phyloP scores from a whole-genome alignment of 2,329 filamentous ascomycete genomes.

The Periconia sp. region DNA sequence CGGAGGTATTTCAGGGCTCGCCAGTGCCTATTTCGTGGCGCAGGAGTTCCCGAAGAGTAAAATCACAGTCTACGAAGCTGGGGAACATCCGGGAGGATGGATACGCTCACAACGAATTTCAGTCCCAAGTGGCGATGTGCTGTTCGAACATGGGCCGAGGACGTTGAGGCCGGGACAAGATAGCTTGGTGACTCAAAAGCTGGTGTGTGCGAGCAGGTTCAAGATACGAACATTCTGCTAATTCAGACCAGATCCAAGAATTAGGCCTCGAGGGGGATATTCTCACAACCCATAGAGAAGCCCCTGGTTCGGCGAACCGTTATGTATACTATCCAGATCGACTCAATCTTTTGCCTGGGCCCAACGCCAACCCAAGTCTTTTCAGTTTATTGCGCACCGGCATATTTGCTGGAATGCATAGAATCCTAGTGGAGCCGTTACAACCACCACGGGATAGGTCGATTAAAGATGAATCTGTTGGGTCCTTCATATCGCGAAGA shows the following conservation, averaged over 20 bases:
- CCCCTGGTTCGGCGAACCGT: constrained; percentile 62
- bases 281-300: constrained; percentile 53
- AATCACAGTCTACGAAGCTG: constrained; percentile 81
- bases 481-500: constrained; percentile 62
- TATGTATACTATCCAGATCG: constrained; percentile 90
- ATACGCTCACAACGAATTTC: constrained; percentile 67
- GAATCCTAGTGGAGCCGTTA: constrained; percentile 41
- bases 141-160: constrained; percentile 84
- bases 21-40: constrained; percentile 68
- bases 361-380: constrained; percentile 29
- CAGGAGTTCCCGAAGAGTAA: constrained; percentile 66
- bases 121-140: constrained; percentile 63
- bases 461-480: constrained; percentile 70
- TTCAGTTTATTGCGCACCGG: constrained; percentile 54
- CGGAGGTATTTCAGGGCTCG: constrained; percentile 55
- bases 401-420: constrained; percentile 54
- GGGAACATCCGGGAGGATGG: constrained; percentile 77
- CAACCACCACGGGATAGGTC: constrained; percentile 34
- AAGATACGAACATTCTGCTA: not conserved
- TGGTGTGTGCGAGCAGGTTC: constrained; percentile 56
- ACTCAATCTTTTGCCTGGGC: constrained; percentile 56
- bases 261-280: constrained; percentile 61
- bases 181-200: constrained; percentile 67
- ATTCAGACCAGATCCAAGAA: constrained; percentile 54
- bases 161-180: constrained; percentile 65